Conservation (phyloP, 352 stramenopile genomes). For the Lagenidium sp. region DNA sequence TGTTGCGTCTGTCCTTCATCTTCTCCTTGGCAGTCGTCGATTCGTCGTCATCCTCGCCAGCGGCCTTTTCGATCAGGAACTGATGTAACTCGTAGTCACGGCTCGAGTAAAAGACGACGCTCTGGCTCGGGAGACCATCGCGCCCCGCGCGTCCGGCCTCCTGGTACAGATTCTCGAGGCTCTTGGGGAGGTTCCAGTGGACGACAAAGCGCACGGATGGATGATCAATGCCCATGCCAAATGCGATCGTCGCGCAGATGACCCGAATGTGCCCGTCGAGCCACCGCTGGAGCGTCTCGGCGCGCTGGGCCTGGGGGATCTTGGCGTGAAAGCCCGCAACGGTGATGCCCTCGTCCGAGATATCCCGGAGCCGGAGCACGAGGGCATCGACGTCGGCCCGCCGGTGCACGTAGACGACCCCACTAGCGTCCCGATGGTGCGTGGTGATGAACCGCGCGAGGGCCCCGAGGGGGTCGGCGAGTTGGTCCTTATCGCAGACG, state of each 20-base stretch:
- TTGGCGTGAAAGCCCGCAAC: constrained; percentile 44
- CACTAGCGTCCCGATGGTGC: constrained; percentile 19
- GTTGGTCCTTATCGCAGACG: constrained; percentile 34
- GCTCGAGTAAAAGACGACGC: constrained; percentile 72
- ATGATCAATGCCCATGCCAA: constrained; percentile 92
- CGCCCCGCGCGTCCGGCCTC: constrained; percentile 92
- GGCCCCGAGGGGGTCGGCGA: constrained; percentile 29
- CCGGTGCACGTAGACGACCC: constrained; percentile 49
- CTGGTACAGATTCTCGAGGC: constrained; percentile 95
- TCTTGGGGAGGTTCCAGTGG: constrained; percentile 83
- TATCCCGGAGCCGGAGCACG: constrained; percentile 18
- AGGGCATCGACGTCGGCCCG: constrained; percentile 41
- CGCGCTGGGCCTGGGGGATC: constrained; percentile 24
- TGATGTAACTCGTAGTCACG: constrained; percentile 39
- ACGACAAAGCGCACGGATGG: constrained; percentile 86
- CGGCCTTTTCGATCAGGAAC: constrained; percentile 32
- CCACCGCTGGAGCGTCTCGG: constrained; percentile 37
- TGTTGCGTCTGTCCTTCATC: too few species aligned
- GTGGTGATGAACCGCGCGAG: constrained; percentile 32
- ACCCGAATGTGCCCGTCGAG: constrained; percentile 42
- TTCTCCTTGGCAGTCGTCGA: constrained; percentile 2
- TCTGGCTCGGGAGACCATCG: constrained; percentile 85
- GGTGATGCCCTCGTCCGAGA: constrained; percentile 9
- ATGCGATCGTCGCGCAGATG: constrained; percentile 90
- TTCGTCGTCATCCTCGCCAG: constrained; percentile 1